Evolutionary conservation across 345 rosid genomes (phyloP), one percentile per base, ranked within the genome.

Genomic region (Eucalyptus shirleyi): DNA sequence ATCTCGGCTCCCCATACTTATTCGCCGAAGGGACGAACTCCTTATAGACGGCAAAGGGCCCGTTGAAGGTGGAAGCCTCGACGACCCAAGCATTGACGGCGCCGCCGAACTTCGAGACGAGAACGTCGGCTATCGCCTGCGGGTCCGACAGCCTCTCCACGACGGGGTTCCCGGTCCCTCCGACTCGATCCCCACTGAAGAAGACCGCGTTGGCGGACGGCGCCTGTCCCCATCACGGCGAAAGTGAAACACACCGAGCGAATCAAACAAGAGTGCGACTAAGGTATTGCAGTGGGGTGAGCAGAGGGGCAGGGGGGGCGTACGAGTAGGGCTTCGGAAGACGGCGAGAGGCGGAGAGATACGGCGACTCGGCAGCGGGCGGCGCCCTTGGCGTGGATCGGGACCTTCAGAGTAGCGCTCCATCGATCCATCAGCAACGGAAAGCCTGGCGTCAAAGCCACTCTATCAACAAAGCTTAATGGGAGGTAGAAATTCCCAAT

Each of bases 191-290:
- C 24, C 99, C 99, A 87, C 86, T 93, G 89, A 98, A 95, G 92
- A 97, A 95, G 55, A 97, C 94, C 32, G 93, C 95, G 86, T 98
- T 97, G 69, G 95, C 97, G 69, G 91, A 93, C 91, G 99, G 98
- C 34, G 92, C 95, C 85, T 77, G 85, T 6, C 28, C 85, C 47
- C 85, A 77, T 77, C 9, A 23, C 95, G 96, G 90, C 23, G 51
- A 53, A 10, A 17, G 16, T 5, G 21, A 37, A 12, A 65, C 51
- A 9, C 83, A 69, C 91, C 87, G 37, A n/a, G 72, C 55, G 12
- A n/a, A 82, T 16, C 23, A 47, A 87, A 40, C 53, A 15, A 86
- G 53, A 67, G 5, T 10, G n/a, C 87, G 32, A 12, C 5, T 28
- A 24, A 30, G 69, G 60, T 51, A 26, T 15, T 15, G 37, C 40